Evolutionary conservation across 495 filamentous ascomycete genomes (phyloP).

Genomic region (Acidiella bohemica): DNA sequence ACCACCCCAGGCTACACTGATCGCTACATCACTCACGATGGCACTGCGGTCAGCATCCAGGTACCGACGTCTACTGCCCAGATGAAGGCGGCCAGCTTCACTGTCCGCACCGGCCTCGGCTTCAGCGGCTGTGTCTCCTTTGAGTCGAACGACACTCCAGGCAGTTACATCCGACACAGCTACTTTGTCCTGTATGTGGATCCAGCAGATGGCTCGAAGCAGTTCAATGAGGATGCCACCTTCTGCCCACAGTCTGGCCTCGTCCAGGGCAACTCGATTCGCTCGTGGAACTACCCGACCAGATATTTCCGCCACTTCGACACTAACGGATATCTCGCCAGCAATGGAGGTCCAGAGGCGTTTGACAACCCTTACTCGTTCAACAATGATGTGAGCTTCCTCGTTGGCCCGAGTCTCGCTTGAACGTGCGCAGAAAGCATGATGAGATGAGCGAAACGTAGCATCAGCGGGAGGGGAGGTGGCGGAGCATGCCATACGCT

Average conservation of each 20-base stretch:
- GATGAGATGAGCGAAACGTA: too few species aligned
- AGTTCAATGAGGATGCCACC: constrained; percentile 42
- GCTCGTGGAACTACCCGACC: constrained; percentile 44
- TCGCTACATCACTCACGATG: constrained; percentile 39
- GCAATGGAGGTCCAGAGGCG: constrained; percentile 38
- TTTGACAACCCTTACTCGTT: constrained; percentile 38
- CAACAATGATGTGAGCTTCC: constrained; percentile 40
- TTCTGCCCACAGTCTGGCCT: constrained; percentile 39
- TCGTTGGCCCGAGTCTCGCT: constrained; percentile 34
- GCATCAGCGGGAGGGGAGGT: too few species aligned
- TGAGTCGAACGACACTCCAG: constrained; percentile 41
- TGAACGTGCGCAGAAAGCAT: too few species aligned
- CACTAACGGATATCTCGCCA: constrained; percentile 35
- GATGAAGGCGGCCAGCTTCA: constrained; percentile 40
- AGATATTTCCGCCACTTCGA: constrained; percentile 41
- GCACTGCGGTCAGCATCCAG: constrained; percentile 36
- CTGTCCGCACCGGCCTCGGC: constrained; percentile 37
- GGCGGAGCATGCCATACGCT: too few species aligned
- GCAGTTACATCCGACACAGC: constrained; percentile 41
- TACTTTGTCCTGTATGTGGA: constrained; percentile 35
- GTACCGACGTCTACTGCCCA: constrained; percentile 39
- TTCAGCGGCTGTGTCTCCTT: constrained; percentile 43
- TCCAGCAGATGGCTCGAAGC: constrained; percentile 38
- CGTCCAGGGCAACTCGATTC: constrained; percentile 35
- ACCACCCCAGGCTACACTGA: constrained; percentile 39